Base-by-base conservation (phyloP, 2,329 filamentous ascomycete genomes). In the Knufia fluminis region DNA sequence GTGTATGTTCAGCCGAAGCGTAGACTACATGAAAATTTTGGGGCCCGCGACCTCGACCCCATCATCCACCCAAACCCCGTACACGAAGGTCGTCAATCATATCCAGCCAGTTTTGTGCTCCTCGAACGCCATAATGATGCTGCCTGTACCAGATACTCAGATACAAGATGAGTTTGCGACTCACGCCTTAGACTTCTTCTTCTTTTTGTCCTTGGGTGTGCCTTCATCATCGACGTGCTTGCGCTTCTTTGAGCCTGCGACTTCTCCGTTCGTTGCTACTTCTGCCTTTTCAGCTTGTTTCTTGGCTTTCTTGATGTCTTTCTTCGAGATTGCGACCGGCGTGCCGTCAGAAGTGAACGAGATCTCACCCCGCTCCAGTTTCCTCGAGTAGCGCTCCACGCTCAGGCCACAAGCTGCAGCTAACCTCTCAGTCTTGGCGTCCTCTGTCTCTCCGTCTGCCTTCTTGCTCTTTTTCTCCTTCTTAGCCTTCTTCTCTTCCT, bases 361-460 rank as follows among this genome's bases (percentile, higher is more conserved):
- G 56, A 89, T 83, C 61, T 88, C 83, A 32, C 85, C 85, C 54
- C 82, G 77, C 68, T 86, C 84, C 57, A 80, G 80, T 75, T 88
- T 88, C 65, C 82, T 77, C 73, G 85, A 81, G 71, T 88, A 89
- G 70, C 86, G 84, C 71, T 79, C 80, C 48, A 85, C 77, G 6
- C 82, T 85, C 52, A 89, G 72, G 53, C 83, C 84, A 7, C 82
- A 79, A 57, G 77, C 74, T 52, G 77, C 78, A 35, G 85, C 85
- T 40, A 83, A 66, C 68, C 75, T 62, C 74, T 79, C 56, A 66
- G 78, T 49, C 50, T 75, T 71, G 20, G 58, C 59, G 20, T 64
- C 64, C 46, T 72, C 71, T 16, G 52, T 66, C 52, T 69, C 66
- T 48, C 64, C 63, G 44, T 62, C 61, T 56, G 62, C 62, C 50